Base-by-base conservation (phyloP, 257 asterid genomes). In the Solanum tarapatanum region DNA sequence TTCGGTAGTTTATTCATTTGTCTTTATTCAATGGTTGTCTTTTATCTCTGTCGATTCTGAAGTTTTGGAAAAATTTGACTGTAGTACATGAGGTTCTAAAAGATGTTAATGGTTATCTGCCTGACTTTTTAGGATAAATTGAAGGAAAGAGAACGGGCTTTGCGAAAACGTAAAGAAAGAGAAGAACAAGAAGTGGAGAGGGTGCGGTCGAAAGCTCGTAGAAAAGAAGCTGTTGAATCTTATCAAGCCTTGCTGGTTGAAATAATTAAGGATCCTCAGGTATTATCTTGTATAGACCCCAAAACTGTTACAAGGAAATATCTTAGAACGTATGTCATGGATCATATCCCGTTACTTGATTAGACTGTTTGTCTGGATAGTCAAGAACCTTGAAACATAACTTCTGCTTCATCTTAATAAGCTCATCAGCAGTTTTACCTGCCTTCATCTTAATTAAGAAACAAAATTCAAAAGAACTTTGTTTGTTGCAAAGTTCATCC, bases 181-280 rank as follows among this genome's bases (percentile, higher is more conserved):
- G 99, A 97, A 89, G 99, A 95, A 89, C 99, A 96, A 91, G 99
- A 97, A 92, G 99, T 97, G 82, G 99, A 97, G 92, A 92, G 99
- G 91, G 99, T 97, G 92, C 93, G 98, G 89, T 79, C 88, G 55
- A 97, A 97, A 94, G 98, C 98, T 89, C 98, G 93, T 84, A 93
- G 99, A 89, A 97, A 95, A 93, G 99, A 93, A 89, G 98, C 97
- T 84, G 88, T 94, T 87, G 99, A 97, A 89, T 96, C 98, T 39
- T 97, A 94, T 92, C 98, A 95, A 89, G 94, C 99, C 88, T 91
- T 97, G 88, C 90, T 97, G 89, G 99, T 97, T 87, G 99, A 97
- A 92, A 94, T 91, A 88, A 96, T 97, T 86, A 97, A 97, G 90
- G 99, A 97, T 96, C 95, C 98, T 32, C 96, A 94, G 99, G 99